Evolutionary conservation across 1,284 basidiomycete species (phyloP).

Genomic region (Inonotus hispidus): DNA sequence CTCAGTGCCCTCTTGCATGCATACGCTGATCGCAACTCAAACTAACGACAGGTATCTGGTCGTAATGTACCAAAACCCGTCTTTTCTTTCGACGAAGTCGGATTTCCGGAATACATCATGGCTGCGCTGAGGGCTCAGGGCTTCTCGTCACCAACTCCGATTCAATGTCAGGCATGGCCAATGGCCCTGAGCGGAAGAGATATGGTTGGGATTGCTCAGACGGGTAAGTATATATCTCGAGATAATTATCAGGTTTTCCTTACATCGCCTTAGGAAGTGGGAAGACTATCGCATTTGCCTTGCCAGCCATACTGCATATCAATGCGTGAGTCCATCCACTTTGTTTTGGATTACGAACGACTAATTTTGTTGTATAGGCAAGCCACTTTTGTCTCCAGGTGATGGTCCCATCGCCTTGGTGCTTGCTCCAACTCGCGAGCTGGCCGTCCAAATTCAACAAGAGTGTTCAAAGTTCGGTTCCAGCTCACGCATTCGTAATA

Average conservation of each 20-base stretch:
- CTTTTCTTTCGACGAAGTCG: constrained; percentile 88
- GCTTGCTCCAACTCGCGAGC: constrained; percentile 95
- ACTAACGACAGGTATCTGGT: constrained; percentile 70
- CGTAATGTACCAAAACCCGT: constrained; percentile 86
- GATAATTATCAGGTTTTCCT: neutral
- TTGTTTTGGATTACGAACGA: constrained; percentile 6
- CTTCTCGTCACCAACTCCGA: constrained; percentile 85
- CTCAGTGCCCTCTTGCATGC: neutral
- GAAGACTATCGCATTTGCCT: constrained; percentile 96
- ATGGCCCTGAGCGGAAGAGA: constrained; percentile 96
- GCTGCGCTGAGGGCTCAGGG: constrained; percentile 91
- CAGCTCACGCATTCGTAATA: constrained; percentile 96
- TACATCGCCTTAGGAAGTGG: constrained; percentile 46
- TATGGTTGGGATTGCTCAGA: constrained; percentile 95
- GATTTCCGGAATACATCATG: constrained; percentile 96
- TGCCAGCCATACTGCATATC: constrained; percentile 99
- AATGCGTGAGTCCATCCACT: constrained; percentile 70
- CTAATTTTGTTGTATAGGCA: constrained; percentile 47
- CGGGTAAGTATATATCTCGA: constrained; percentile 42
- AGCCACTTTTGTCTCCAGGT: constrained; percentile 86
- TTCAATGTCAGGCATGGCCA: constrained; percentile 98
- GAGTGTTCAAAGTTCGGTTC: constrained; percentile 89
- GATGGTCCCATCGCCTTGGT: constrained; percentile 98
- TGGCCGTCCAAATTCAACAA: constrained; percentile 98
- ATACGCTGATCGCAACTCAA: constrained; percentile 8